Evolutionary conservation across 1,284 basidiomycete genomes (phyloP).

Genomic region (Abortiporus biennis): DNA sequence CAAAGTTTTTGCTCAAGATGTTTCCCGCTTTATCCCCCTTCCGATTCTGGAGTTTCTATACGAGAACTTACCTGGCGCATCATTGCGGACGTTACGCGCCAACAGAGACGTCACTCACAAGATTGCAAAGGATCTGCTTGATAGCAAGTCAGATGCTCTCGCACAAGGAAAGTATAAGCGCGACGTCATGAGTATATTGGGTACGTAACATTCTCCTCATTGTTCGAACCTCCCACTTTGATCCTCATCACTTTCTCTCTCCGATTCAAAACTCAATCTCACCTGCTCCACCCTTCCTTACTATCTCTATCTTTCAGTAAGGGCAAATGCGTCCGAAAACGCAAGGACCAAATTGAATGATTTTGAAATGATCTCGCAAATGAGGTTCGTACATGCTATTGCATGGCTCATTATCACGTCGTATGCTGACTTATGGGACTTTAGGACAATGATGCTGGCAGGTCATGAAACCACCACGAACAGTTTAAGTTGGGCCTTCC

Average conservation of each 20-base stretch:
- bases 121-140: conserved; percentile 35
- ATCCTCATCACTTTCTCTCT: background rate
- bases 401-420: background rate
- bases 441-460: conserved; percentile 34
- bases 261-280: no score
- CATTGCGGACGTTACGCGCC: conserved; percentile 29
- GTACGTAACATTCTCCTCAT: conserved; percentile 18
- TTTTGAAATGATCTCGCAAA: conserved; percentile 47
- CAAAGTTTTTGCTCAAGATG: conserved; percentile 19
- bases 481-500: conserved; percentile 33
- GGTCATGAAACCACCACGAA: conserved; percentile 52
- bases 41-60: conserved; percentile 30
- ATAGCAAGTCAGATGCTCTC: conserved; percentile 31
- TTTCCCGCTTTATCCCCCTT: conserved; percentile 21
- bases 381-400: conserved; percentile 34
- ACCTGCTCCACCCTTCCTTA: no score
- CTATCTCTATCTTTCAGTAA: conserved; percentile 41
- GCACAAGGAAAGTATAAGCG: conserved; percentile 22
- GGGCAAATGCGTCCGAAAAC: conserved; percentile 44
- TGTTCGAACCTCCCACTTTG: background rate
- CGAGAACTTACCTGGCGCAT: conserved; percentile 28
- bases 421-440: background rate
- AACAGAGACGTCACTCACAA: conserved; percentile 31
- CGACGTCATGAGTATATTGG: conserved; percentile 39
- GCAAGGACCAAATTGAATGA: conserved; percentile 38